Base-by-base conservation (phyloP, 1,284 basidiomycete genomes). In the Trametes polyzona region DNA sequence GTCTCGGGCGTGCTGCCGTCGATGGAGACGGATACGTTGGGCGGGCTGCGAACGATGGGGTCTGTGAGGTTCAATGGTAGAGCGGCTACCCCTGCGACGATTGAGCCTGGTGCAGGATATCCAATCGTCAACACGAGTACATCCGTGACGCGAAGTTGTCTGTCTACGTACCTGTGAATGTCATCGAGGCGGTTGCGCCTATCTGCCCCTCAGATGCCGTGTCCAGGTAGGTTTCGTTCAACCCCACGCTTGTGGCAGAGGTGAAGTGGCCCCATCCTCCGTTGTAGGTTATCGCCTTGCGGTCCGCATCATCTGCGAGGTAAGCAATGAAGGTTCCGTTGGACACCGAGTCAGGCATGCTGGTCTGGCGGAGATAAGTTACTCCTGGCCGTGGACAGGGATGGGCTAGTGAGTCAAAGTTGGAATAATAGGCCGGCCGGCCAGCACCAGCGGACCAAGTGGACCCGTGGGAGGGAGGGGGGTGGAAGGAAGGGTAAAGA, bases 281-380 rank as follows among this genome's bases (percentile, higher is more conserved):
- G 19, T 16, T 26, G 35, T 52, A 52, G 1, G 24, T 21, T 33
- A 52, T 46, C 7, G 51, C 44, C 21, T 32, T 36, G 35, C 29
- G 23, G 42, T 52, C 51, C 17, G 35, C 33, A 24, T 52, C 51
- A 21, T 52, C 51, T 21, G 51, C 51, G 14, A 33, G 42, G 35
- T 46, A 52, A 14, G 35, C 26, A 17, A 52, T 29, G 41, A 39
- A 32, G 24, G 35, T 42, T 8, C 41, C 42, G 33, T 44, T 29
- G 42, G 24, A 27, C 6, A 42, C 16, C 10, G 41, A 52, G 17
- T 52, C 51, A 24, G 42, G 26, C 51, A 52, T 52, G 35, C 10
- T 26, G 40, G 23, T 26, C 23, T 3, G 19, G n/a, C 26, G 24
- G 7, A n/a, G 29, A 14, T n/a, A 8, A 10, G 24, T 6, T 42